phyloP scores from a whole-genome alignment of 345 rosid species.

The Syzygium aqueum region DNA sequence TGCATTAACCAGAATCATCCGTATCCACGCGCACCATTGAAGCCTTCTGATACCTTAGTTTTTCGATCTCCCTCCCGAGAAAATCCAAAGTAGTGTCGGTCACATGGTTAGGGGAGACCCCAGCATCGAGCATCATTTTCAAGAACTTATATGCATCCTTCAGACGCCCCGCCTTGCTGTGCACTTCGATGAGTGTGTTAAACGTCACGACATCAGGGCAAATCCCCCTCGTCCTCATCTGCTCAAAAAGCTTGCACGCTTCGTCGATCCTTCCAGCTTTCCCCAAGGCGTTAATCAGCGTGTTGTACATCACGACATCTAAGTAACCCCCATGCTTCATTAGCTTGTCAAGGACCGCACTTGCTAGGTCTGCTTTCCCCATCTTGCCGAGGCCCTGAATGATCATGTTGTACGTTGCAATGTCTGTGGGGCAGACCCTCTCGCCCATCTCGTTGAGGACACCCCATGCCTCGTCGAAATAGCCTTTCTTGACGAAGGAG shows the following conservation, averaged over 20 bases:
- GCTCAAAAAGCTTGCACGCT: conserved; percentile 59
- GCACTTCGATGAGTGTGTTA: conserved; percentile 78
- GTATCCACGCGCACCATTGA: conserved; percentile 30
- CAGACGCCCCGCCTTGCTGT: conserved; percentile 65
- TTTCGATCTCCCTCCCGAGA: conserved; percentile 76
- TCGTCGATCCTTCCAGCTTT: conserved; percentile 72
- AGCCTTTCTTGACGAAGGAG: conserved; percentile 78
- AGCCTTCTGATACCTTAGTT: conserved; percentile 52
- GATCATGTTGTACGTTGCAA: conserved; percentile 77
- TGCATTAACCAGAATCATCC: background rate
- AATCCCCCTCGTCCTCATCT: conserved; percentile 66
- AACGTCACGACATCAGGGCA: conserved; percentile 77
- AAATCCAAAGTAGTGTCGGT: conserved; percentile 75
- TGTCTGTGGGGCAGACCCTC: conserved; percentile 50
- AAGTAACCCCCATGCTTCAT: conserved; percentile 75
- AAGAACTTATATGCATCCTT: conserved; percentile 72
- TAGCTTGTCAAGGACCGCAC: conserved; percentile 57
- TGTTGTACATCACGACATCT: conserved; percentile 88
- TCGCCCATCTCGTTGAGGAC: conserved; percentile 69
- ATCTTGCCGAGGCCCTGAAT: conserved; percentile 82
- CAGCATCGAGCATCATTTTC: conserved; percentile 66
- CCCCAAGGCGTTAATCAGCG: conserved; percentile 72
- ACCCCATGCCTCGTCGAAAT: conserved; percentile 58
- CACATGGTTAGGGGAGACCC: conserved; percentile 74
- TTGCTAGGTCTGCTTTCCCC: conserved; percentile 84